Base-by-base conservation (phyloP, 305 asterid species). In the Coffea humblotiana region DNA sequence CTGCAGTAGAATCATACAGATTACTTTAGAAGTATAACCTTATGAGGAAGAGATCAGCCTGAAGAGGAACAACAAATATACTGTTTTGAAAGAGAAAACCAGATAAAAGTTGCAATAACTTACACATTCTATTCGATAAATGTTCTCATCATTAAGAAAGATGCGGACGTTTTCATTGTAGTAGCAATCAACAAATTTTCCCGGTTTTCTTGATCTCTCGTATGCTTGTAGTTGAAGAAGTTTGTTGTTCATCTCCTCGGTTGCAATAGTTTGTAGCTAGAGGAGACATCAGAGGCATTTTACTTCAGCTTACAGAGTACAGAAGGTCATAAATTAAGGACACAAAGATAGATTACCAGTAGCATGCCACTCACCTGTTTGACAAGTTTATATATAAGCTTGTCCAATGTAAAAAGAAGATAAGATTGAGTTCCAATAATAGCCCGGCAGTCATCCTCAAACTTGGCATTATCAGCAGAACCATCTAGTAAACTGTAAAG, bases 361-460 rank as follows among this genome's bases (percentile, higher is more conserved):
- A 32, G 14, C 63, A 64, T 60, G 82, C 69, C 66, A 77, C 75
- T 69, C 80, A 93, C 99, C 97, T 90, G 99, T 83, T 94, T 94
- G 84, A 94, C 90, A 83, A 94, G 88, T 88, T 92, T 96, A 80
- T 86, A 94, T 83, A 96, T 94, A 88, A 96, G 94, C 88, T 96
- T 96, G 93, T 94, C 99, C 82, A 96, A 83, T 32, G 98, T 96
- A 85, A 92, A 93, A 82, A 96, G 97, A 80, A 88, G 82, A 87
- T 89, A 97, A 49, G 99, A 92, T 75, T 92, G 98, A 86, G 97
- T 87, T 75, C 99, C 99, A 77, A 95, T 85, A 76, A 92, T 88
- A 81, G 97, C 91, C 66, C 98, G 94, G 79, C 99, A 97, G 81
- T 97, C 99, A 80, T 97, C 99, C 86, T 97, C 99, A 79, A 88